Conservation (phyloP, 345 rosid species). For the Populus davidiana region DNA sequence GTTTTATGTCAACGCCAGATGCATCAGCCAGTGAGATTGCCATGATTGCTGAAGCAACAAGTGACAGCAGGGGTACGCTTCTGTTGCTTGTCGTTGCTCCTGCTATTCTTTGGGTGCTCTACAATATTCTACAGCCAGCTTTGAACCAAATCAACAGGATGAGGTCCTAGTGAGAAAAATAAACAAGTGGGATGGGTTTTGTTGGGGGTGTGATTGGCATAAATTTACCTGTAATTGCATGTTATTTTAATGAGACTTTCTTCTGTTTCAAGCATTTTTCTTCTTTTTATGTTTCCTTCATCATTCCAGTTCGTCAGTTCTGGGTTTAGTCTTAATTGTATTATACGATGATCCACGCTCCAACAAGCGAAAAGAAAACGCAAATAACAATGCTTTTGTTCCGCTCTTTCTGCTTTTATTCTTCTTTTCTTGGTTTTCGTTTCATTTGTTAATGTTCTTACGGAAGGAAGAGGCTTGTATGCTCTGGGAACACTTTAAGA, state of each 20-base stretch:
- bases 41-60: slow-evolving; percentile 40
- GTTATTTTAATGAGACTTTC: slow-evolving; percentile 22
- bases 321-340: neutral
- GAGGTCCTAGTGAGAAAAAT: slow-evolving; percentile 48
- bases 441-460: neutral
- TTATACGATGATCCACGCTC: too few species aligned
- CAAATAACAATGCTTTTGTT: too few species aligned
- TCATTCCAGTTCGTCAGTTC: neutral
- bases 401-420: too few species aligned
- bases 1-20: slow-evolving; percentile 44
- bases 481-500: too few species aligned
- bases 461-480: neutral
- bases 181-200: neutral
- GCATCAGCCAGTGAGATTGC: slow-evolving; percentile 53
- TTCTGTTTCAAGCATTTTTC: neutral
- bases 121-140: slow-evolving; percentile 92
- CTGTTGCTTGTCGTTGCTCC: slow-evolving; percentile 80
- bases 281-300: neutral
- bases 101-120: slow-evolving; percentile 87
- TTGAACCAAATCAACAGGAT: slow-evolving; percentile 88
- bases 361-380: too few species aligned
- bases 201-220: slow-evolving; percentile 6
- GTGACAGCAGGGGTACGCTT: slow-evolving; percentile 78
- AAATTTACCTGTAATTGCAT: slow-evolving; percentile 36
- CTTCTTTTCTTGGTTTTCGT: too few species aligned